Evolutionary conservation across 306 rosid genomes (phyloP), one percentile per base, ranked within the genome.

Genomic region (Inga laurina): DNA sequence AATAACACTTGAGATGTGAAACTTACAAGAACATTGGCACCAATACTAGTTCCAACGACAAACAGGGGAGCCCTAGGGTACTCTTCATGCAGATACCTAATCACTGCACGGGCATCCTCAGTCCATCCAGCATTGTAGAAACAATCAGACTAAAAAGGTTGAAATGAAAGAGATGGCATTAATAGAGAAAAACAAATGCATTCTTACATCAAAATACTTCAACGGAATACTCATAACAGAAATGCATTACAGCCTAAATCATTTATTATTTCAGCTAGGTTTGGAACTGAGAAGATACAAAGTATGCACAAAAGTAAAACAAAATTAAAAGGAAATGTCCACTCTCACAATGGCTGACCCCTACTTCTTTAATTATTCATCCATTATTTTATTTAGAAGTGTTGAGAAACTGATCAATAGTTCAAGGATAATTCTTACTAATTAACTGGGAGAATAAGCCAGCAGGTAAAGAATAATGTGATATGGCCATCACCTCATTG

Each of bases 71-170:
- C 84, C 54, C 76, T 80, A 41, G 98, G 94, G 82, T 89, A 82
- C 82, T 91, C 91, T 61, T 84, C 75, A 89, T 96, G 98, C 22
- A 96, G 88, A 81, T 92, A 89, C 76, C 85, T 87, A 56, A 90
- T 84, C 27, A 96, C 90, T 24, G 89, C 85, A 56, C 97, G 94
- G 76, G 87, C 78, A 89, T 96, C 99, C 90, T 87, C 99, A 24
- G 99, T 96, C 99, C 99, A 96, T 77, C 97, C 99, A 85, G 99
- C 98, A 90, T 92, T 96, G 89, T 96, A 96, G 89, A 96, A 91
- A 85, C 93, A 89, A 84, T 96, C 99, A 27, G 99, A 96, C 99
- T 96, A 92, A 84, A 94, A 85, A 59, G 75, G 7, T 51, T 86
- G 70, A 22, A 74, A 88, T 76, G 48, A 78, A 82, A 81, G 30